Conservation (phyloP, 1,284 basidiomycete genomes). For the Microbotryum violaceum region DNA sequence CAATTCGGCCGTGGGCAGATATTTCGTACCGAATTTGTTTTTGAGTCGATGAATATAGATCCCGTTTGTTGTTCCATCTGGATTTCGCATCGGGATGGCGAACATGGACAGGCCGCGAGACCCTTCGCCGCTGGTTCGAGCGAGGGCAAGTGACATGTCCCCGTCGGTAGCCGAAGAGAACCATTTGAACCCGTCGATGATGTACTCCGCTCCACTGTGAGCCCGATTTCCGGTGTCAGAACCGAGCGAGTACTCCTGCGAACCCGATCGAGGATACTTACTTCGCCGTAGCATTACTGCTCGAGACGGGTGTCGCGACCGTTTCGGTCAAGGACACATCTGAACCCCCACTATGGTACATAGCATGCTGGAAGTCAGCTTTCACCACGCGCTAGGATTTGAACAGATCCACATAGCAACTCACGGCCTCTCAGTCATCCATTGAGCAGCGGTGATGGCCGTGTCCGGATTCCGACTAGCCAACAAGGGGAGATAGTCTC, state of each 20-base stretch:
- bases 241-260: too few relatives aligned
- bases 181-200: slow-evolving; percentile 64
- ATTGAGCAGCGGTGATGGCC: slow-evolving; percentile 69
- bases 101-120: slow-evolving; percentile 63
- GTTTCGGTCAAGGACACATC: slow-evolving; percentile 71
- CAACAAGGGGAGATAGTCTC: slow-evolving; percentile 47
- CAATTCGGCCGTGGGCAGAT: slow-evolving; percentile 67
- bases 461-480: slow-evolving; percentile 53
- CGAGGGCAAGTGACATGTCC: slow-evolving; percentile 61
- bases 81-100: slow-evolving; percentile 51
- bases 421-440: slow-evolving; percentile 64
- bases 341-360: slow-evolving; percentile 62
- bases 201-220: slow-evolving; percentile 46
- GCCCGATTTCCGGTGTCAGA: too few relatives aligned
- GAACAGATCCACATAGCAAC: background rate
- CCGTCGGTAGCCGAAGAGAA: slow-evolving; percentile 75
- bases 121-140: slow-evolving; percentile 56
- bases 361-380: background rate
- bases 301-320: slow-evolving; percentile 43
- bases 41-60: slow-evolving; percentile 66
- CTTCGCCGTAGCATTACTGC: too few relatives aligned
- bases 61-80: slow-evolving; percentile 50
- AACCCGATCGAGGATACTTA: too few relatives aligned
- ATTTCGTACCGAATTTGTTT: slow-evolving; percentile 67
- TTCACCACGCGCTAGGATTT: background rate